Evolutionary conservation across 495 filamentous ascomycete genomes (phyloP), one percentile per base, ranked within the genome.

Genomic region (Tuber umbilicatum): DNA sequence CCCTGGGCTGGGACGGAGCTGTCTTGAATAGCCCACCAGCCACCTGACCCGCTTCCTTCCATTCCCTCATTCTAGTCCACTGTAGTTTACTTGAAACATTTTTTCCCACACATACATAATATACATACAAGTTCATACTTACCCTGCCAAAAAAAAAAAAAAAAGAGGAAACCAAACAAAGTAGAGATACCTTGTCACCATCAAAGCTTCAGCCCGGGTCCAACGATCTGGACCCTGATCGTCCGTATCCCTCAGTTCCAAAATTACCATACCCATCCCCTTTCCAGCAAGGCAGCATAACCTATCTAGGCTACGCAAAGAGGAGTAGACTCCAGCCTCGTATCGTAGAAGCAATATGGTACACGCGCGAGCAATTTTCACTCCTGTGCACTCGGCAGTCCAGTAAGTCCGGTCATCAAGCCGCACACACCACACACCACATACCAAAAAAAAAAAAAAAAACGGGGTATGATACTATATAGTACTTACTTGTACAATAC

Each of bases 291-390:
- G 47, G 47, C 21, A 50, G 6, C n/a, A 55, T 55, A 12, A 6
- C 27, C 55, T 16, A 64, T 31, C 55, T 17, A 64, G n/a, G 55
- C 55, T 64, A 12, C 10, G n/a, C n/a, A 31, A 17, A 64, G 55
- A 64, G 55, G 55, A 64, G 55, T 64, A 64, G 55, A 64, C 55
- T 64, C 55, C 55, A 64, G 27, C 12, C 55, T 21, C 55, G 55
- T 31, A 64, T 64, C 55, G 55, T 64, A 31, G 55, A 64, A n/a
- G 2, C 47, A 3, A 55, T n/a, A 55, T n/a, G n/a, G n/a, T n/a
- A n/a, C n/a, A n/a, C n/a, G n/a, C n/a, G n/a, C 47, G 31, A 64
- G n/a, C 55, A 64, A 55, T 27, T 7, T 27, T 55, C n/a, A n/a
- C 21, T 50, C 23, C 17, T 19, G 5, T 50, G n/a, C n/a, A 27